phyloP scores from a whole-genome alignment of 2,329 filamentous ascomycete genomes.

The Fulvia fulva region DNA sequence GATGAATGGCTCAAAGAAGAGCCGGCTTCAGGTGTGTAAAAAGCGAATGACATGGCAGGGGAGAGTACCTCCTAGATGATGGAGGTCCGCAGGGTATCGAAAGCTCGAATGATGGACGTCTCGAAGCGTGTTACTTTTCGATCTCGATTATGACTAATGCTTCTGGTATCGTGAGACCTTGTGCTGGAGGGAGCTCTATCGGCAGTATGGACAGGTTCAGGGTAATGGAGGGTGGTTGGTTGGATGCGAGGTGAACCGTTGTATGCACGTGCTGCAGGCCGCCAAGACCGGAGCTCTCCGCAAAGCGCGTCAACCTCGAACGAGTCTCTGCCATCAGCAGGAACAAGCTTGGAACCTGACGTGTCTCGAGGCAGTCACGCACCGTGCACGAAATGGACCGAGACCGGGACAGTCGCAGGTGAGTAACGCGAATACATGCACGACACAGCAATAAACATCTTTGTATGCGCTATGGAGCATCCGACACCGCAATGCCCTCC shows the following conservation, averaged over 20 bases:
- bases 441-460: background rate
- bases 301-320: background rate
- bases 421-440: conserved; percentile 21
- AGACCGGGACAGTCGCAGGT: conserved; percentile 42
- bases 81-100: background rate
- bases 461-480: background rate
- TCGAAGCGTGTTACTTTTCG: background rate
- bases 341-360: background rate
- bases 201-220: background rate
- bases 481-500: background rate
- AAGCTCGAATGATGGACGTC: conserved; percentile 2
- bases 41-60: background rate
- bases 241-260: background rate
- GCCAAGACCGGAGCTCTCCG: background rate
- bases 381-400: conserved; percentile 31
- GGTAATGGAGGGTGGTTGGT: background rate
- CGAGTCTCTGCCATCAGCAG: background rate
- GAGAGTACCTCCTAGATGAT: background rate
- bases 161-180: background rate
- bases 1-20: background rate
- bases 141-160: background rate
- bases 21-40: background rate
- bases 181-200: background rate
- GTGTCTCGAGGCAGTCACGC: background rate
- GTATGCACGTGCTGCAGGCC: too few relatives aligned